Base-by-base conservation (phyloP, 805 yeast species). In the Tetrapisispora phaffii region DNA sequence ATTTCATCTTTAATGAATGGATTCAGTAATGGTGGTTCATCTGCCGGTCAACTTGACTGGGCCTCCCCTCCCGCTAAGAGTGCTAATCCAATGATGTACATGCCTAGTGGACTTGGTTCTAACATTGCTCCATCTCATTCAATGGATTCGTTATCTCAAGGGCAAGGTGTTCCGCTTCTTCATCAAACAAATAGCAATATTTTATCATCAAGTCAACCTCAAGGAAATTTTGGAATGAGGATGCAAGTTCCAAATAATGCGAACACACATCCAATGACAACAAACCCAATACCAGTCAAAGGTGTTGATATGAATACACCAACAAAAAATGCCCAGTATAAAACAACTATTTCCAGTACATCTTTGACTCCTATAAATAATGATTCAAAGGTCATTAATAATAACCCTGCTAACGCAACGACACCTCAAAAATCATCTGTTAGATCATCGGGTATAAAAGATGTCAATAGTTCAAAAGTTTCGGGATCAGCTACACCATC, bases 371-470 rank as follows among this genome's bases (percentile, higher is more conserved):
- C 39, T 36, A 31, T 36, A 36, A 36, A 36, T 36, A 36, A 10
- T 36, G 39, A 36, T n/a, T n/a, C 20, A 7, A 36, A 36, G 21
- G 39, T 23, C 20, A 16, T 36, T 24, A 29, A 31, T 23, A 23
- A 21, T 17, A 36, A 36, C 21, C 16, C 29, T 2, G 16, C 29
- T 5, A 36, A 31, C 16, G 23, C 85, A 90, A 5, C 72, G 90
- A 55, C 93, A 94, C 31, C 39, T 8, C 39, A 36, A 36, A 36
- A 36, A 36, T 23, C 17, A 13, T 36, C 39, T n/a, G 19, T 36
- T 24, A 36, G 39, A 36, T 23, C 39, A 23, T 36, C 39, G 4
- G 16, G 17, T 16, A 15, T 22, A n/a, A 36, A 36, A 24, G 39
- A 36, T 23, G 21, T 16, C 15, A 36, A 24, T 36, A 36, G 5